phyloP scores from a whole-genome alignment of 1,139 yeast genomes.

The Hemisphaericaspora xylanilytica region DNA sequence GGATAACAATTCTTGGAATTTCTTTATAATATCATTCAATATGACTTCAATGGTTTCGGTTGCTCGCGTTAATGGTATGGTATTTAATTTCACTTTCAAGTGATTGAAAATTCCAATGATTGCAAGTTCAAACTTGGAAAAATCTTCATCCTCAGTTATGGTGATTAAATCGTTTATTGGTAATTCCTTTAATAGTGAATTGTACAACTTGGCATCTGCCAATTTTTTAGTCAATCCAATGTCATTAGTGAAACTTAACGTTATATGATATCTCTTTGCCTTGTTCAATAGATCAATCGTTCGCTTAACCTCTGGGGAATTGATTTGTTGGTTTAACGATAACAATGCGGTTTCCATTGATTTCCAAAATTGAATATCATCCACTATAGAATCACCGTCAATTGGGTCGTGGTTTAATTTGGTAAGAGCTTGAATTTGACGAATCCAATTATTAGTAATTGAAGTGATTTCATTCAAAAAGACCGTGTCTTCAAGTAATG shows the following conservation, averaged over 20 bases:
- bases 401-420: conserved; percentile 49
- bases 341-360: conserved; percentile 64
- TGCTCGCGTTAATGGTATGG: conserved; percentile 67
- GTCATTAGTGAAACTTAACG: conserved; percentile 70
- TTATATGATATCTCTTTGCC: conserved; percentile 79
- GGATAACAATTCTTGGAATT: conserved; percentile 21
- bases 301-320: conserved; percentile 51
- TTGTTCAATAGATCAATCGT: conserved; percentile 62
- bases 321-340: conserved; percentile 58
- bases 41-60: conserved; percentile 63
- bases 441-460: conserved; percentile 72
- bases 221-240: conserved; percentile 64
- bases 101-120: conserved; percentile 56
- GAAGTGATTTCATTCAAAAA: conserved; percentile 66
- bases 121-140: conserved; percentile 42
- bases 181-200: conserved; percentile 64
- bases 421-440: conserved; percentile 58
- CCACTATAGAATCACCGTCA: conserved; percentile 57
- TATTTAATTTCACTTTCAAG: conserved; percentile 50
- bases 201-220: conserved; percentile 51
- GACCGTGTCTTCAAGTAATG: conserved; percentile 45
- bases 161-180: conserved; percentile 63
- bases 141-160: conserved; percentile 35
- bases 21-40: conserved; percentile 30
- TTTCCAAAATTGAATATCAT: conserved; percentile 80